Evolutionary conservation across 768 basidiomycete genomes (phyloP).

Genomic region (Psilocybe cubensis): DNA sequence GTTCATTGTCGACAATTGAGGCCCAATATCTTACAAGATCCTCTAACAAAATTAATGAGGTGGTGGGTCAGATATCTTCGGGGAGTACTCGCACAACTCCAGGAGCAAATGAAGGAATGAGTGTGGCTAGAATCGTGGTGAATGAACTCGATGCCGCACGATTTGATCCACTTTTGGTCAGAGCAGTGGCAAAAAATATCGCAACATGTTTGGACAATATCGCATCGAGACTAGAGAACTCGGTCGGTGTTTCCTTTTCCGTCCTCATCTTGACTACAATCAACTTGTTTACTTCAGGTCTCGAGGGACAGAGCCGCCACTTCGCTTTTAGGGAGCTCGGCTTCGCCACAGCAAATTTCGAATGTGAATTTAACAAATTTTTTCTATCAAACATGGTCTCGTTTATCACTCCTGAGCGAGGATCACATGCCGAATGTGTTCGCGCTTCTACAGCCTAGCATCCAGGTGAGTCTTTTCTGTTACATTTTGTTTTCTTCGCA

Average conservation of each 20-base stretch:
- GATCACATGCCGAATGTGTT: constrained; percentile 70
- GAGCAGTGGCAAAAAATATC: constrained; percentile 76
- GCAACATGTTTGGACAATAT: constrained; percentile 72
- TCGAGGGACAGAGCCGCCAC: constrained; percentile 78
- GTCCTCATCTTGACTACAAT: not conserved
- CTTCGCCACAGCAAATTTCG: constrained; percentile 75
- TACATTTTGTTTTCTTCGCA: not conserved
- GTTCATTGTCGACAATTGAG: constrained; percentile 84
- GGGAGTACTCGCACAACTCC: constrained; percentile 74
- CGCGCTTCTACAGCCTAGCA: constrained; percentile 52
- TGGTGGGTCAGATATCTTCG: constrained; percentile 75
- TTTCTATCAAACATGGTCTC: constrained; percentile 76
- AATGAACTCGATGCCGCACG: constrained; percentile 94
- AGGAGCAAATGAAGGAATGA: constrained; percentile 74
- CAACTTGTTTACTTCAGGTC: not conserved
- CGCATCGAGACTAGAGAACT: constrained; percentile 59
- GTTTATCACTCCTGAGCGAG: constrained; percentile 63
- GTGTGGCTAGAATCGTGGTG: constrained; percentile 73
- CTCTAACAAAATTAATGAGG: constrained; percentile 82
- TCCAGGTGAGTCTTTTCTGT: constrained; percentile 51
- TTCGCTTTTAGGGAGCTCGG: constrained; percentile 72
- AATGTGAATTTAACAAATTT: constrained; percentile 83
- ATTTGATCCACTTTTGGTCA: constrained; percentile 89
- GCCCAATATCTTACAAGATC: constrained; percentile 87
- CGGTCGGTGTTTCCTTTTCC: constrained; percentile 58